These are phyloP conservation scores for Kluyveromyces wickerhamii DNA, from an alignment of 805 yeast species.

Conservation along the genomic window DNA sequence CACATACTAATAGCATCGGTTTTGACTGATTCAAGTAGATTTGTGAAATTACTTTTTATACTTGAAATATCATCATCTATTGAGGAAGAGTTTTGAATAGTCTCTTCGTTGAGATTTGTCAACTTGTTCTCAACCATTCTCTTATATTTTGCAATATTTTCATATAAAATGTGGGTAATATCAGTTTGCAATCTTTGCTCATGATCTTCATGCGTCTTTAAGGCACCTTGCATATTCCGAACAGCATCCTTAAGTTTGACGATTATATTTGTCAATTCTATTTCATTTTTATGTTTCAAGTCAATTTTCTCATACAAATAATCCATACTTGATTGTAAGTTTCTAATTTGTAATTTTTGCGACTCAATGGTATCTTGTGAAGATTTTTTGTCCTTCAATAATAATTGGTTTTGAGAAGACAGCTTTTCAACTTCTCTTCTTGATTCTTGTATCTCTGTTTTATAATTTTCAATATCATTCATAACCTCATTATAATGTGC, in stretches of 20 bases:
- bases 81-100: neutral
- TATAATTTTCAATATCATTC: conserved; percentile 40
- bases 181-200: conserved; percentile 15
- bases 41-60: conserved; percentile 15
- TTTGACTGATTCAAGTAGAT: conserved; percentile 13
- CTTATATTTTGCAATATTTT: conserved; percentile 16
- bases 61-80: conserved; percentile 14
- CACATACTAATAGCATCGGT: conserved; percentile 17
- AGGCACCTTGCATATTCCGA: conserved; percentile 15
- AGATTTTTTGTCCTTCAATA: conserved; percentile 25
- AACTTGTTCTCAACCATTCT: conserved; percentile 13
- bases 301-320: conserved; percentile 23
- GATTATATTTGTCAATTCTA: conserved; percentile 18
- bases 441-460: conserved; percentile 42
- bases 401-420: conserved; percentile 29
- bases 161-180: conserved; percentile 18
- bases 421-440: conserved; percentile 36
- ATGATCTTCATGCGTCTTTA: conserved; percentile 17
- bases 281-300: conserved; percentile 21
- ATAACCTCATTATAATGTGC: conserved; percentile 47
- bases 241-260: conserved; percentile 16
- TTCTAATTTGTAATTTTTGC: conserved; percentile 20
- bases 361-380: conserved; percentile 21
- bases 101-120: conserved; percentile 10
- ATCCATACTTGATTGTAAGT: conserved; percentile 19